A percentile compares a stretch with the other conserved stretches of the same genome.
These are phyloP conservation scores for Xylaria hypoxylon DNA, from an alignment of 2,329 filamentous ascomycete genomes.

Conservation along the genomic window DNA sequence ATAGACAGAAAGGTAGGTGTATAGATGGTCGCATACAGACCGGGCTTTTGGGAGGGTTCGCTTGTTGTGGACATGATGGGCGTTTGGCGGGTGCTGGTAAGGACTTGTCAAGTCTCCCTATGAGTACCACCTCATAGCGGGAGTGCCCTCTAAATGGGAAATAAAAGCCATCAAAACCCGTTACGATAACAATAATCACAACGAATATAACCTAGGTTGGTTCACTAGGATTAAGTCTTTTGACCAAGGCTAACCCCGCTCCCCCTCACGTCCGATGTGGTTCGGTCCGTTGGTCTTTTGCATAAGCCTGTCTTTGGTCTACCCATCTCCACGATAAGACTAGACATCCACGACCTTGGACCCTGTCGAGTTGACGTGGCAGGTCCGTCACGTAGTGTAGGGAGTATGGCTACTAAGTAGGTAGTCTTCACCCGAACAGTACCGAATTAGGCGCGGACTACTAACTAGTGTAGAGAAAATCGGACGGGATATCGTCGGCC, in stretches of 20 bases:
- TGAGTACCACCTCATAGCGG: not conserved
- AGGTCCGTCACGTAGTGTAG: not conserved
- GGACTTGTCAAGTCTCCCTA: not conserved
- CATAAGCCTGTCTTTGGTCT: not conserved
- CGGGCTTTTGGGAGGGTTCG: constrained; percentile 1
- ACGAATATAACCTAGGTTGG: not conserved
- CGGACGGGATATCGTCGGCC: not conserved
- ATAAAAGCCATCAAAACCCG: constrained; percentile 1
- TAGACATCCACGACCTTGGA: no score
- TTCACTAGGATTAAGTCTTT: not conserved
- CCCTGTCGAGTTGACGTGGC: not conserved
- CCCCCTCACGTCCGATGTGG: constrained; percentile 1
- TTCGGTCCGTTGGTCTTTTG: not conserved
- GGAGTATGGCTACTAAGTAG: not conserved
- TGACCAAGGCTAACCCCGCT: constrained; percentile 3
- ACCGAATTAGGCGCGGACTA: not conserved
- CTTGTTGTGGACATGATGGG: constrained; percentile 15
- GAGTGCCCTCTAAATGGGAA: constrained; percentile 16
- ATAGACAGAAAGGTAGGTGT: constrained; percentile 35
- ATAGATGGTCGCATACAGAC: constrained; percentile 31
- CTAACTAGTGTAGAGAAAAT: not conserved
- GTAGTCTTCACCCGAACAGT: not conserved
- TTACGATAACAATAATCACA: not conserved
- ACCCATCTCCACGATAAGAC: constrained; percentile 17
- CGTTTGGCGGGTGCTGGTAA: not conserved